phyloP scores from a whole-genome alignment of 495 filamentous ascomycete species.

The Penicillium soppii region DNA sequence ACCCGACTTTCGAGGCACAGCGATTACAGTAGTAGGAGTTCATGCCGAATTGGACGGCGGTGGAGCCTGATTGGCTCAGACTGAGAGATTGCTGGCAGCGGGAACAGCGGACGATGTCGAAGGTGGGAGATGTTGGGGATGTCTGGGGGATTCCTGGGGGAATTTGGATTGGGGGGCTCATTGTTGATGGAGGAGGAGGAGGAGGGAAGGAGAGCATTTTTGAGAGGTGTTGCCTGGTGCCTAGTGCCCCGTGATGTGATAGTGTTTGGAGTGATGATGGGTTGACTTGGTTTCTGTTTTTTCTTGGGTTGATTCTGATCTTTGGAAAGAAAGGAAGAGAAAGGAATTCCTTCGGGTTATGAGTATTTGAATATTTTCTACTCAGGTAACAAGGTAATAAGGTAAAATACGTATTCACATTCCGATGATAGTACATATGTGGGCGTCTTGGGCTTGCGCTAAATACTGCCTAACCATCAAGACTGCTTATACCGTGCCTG shows the following conservation, averaged over 20 bases:
- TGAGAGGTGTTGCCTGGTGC: too few species aligned
- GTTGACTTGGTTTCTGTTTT: too few species aligned
- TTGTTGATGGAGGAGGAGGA: conserved; percentile 13
- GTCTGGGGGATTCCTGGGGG: conserved; percentile 14
- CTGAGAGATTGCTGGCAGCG: conserved; percentile 51
- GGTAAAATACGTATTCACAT: too few species aligned
- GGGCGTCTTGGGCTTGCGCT: neutral
- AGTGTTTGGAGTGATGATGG: neutral
- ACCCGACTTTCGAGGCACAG: conserved; percentile 72
- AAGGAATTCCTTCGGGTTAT: too few species aligned
- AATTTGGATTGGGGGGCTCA: conserved; percentile 44
- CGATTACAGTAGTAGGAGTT: conserved; percentile 79
- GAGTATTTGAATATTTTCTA: neutral
- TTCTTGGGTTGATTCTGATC: too few species aligned
- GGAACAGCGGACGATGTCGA: conserved; percentile 50
- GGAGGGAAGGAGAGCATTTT: conserved; percentile 2
- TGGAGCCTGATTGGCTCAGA: conserved; percentile 38
- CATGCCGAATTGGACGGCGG: conserved; percentile 69
- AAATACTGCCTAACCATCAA: too few species aligned
- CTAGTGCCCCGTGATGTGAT: neutral
- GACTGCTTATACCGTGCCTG: too few species aligned
- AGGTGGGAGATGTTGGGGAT: conserved; percentile 15
- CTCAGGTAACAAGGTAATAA: too few species aligned
- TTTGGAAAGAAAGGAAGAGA: too few species aligned
- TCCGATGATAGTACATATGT: too few species aligned